phyloP scores from a whole-genome alignment of 148 eudicot species.

The Camellia granthamiana region DNA sequence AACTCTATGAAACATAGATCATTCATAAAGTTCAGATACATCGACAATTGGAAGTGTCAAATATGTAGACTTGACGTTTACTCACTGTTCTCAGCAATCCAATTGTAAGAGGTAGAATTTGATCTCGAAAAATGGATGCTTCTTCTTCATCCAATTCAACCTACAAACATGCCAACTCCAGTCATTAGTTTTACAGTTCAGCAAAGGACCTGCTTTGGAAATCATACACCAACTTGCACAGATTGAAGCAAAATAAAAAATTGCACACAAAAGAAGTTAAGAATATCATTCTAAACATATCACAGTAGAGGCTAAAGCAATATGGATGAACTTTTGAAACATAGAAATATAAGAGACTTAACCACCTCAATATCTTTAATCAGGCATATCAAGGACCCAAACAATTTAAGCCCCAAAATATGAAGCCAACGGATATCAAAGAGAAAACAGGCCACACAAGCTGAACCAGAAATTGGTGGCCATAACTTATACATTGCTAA shows the following conservation, averaged over 20 bases:
- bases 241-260: neutral
- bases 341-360: neutral
- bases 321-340: neutral
- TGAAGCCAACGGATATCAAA: neutral
- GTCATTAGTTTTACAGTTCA: constrained; percentile 10
- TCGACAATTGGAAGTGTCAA: no score
- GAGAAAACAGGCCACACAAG: neutral
- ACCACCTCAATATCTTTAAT: neutral
- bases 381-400: neutral
- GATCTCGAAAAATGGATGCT: constrained; percentile 22
- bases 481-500: neutral
- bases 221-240: neutral
- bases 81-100: no score
- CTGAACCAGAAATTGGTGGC: neutral
- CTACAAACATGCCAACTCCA: constrained; percentile 37
- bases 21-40: no score
- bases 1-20: no score
- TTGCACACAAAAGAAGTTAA: neutral
- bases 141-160: constrained; percentile 68
- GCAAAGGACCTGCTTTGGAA: neutral
- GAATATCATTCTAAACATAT: neutral
- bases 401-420: neutral
- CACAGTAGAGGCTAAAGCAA: neutral
- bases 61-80: no score
- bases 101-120: no score